Evolutionary conservation across 192 early-diverging fungal genomes (phyloP), one percentile per base, ranked within the genome.

Genomic region (Dissophora ornata): DNA sequence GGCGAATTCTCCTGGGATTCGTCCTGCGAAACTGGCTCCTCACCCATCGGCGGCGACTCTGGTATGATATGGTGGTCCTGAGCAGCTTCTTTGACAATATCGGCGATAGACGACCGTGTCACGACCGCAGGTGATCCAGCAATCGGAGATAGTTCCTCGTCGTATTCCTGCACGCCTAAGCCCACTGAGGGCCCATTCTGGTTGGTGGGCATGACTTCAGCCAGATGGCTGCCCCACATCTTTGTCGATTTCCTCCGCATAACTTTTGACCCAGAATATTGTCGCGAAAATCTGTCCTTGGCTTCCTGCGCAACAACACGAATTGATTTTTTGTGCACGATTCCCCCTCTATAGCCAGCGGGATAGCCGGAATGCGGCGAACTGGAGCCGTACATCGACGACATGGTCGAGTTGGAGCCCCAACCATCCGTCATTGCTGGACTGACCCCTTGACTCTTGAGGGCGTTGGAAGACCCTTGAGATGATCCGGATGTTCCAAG

Each of bases 221-320:
- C 79, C 10, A 83, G 63, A 24, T 69, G 74, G 34, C 71, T 80
- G 38, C 78, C 82, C 86, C 86, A 85, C 73, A 87, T 71, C 51
- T 87, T 87, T 19, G 86, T 87, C 21, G 81, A 78, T 45, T 79
- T 77, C 53, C 86, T 63, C 32, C 80, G 52, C 56, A 67, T 50
- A 61, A 65, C 53, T 48, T 85, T 49, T 46, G 81, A 53, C 32
- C 77, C 33, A 34, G 81, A 58, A 56, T 68, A 69, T 71, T 71
- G 30, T 48, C 67, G 44, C 44, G 85, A 46, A 52, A 57, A 42
- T 36, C 80, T 75, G n/a, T 79, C 83, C 42, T 75, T 84, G 21
- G 84, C 84, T 62, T 87, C 85, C 42, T 82, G 80, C 18, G 78
- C 84, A 8, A 81, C 79, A 62, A 80, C 48, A 46, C 86, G 84